Conservation (phyloP, 495 filamentous ascomycete species). For the Podospora comata region DNA sequence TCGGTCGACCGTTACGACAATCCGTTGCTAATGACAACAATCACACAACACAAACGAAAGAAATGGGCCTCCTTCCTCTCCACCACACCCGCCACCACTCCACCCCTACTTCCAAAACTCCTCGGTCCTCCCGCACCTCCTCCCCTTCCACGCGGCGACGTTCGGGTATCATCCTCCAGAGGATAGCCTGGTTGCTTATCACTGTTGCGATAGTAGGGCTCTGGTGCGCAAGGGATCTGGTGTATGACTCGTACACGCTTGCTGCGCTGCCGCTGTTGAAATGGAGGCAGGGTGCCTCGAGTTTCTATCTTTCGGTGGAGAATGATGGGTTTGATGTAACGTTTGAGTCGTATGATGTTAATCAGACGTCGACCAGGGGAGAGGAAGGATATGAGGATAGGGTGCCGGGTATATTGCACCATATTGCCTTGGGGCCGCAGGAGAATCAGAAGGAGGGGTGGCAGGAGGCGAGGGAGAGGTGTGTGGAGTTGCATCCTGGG, state of each 20-base stretch:
- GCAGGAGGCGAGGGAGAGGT: conserved; percentile 34
- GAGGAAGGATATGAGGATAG: conserved; percentile 29
- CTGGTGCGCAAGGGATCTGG: conserved; percentile 16
- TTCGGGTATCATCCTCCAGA: background rate
- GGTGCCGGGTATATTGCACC: conserved; percentile 39
- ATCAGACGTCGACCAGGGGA: conserved; percentile 27
- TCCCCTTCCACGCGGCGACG: background rate
- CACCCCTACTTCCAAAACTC: background rate
- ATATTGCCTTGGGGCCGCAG: conserved; percentile 36
- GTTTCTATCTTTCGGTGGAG: conserved; percentile 32
- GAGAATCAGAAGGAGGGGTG: conserved; percentile 27
- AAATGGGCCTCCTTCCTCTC: background rate
- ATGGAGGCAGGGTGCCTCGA: conserved; percentile 26
- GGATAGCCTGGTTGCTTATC: conserved; percentile 8
- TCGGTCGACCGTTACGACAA: background rate
- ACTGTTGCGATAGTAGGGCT: background rate
- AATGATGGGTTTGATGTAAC: conserved; percentile 39
- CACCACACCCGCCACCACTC: background rate
- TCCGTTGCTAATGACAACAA: background rate
- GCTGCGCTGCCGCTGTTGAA: conserved; percentile 29
- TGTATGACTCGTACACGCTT: conserved; percentile 31
- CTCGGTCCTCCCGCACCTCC: background rate
- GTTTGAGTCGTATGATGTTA: conserved; percentile 36
- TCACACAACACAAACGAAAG: background rate
- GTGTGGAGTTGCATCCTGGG: conserved; percentile 36